Evolutionary conservation across 2,329 filamentous ascomycete species (phyloP).

Genomic region (Fusarium hostae): DNA sequence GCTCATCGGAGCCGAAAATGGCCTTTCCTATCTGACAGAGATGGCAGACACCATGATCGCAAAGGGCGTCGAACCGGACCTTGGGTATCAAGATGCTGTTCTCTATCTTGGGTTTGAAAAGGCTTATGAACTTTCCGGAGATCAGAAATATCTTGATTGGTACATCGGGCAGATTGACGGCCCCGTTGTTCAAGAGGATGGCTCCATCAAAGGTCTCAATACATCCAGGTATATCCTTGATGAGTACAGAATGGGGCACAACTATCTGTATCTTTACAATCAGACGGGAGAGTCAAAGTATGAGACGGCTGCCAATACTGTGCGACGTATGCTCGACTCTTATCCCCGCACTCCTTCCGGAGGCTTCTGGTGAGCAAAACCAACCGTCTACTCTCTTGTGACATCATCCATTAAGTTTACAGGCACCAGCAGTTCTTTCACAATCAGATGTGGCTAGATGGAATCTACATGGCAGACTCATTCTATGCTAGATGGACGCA

Average conservation of each 20-base stretch:
- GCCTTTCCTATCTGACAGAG: background rate
- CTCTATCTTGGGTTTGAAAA: constrained; percentile 60
- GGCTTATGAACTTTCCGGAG: constrained; percentile 54
- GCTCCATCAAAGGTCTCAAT: constrained; percentile 59
- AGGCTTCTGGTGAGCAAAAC: constrained; percentile 58
- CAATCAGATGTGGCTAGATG: constrained; percentile 68
- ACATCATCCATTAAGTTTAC: accelerated
- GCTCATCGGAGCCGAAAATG: background rate
- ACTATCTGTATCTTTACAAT: constrained; percentile 59
- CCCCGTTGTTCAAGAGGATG: constrained; percentile 56
- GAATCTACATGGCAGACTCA: constrained; percentile 60
- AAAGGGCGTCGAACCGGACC: constrained; percentile 51
- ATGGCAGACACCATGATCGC: constrained; percentile 61
- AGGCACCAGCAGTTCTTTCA: constrained; percentile 53
- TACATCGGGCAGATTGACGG: constrained; percentile 58
- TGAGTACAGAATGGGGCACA: constrained; percentile 63
- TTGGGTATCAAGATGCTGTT: constrained; percentile 57
- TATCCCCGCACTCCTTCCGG: constrained; percentile 60
- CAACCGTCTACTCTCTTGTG: no score
- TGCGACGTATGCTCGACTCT: constrained; percentile 57
- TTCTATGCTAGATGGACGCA: constrained; percentile 55
- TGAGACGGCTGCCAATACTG: constrained; percentile 56
- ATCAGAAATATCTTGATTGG: constrained; percentile 56
- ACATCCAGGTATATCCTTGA: constrained; percentile 59
- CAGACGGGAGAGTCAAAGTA: constrained; percentile 58